Percentiles rank a stretch among this genome's conserved stretches.
These are phyloP conservation scores for Neckera pumila DNA, from an alignment of 225 moss, liverwort and hornwort genomes.

Conservation along the genomic window DNA sequence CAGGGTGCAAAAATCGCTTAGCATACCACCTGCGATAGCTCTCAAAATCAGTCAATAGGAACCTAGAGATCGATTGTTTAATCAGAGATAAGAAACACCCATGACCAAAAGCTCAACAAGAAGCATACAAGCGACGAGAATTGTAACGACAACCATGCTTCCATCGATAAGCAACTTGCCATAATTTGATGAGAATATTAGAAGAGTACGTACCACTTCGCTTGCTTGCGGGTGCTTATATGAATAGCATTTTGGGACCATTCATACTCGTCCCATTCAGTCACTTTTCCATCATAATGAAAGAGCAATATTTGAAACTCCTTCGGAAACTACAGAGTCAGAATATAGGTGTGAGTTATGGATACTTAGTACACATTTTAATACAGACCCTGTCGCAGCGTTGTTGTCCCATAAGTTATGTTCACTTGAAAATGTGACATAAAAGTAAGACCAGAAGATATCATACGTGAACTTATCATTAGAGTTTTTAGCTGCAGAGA, in stretches of 20 bases:
- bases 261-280: slow-evolving; percentile 86
- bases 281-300: slow-evolving; percentile 92
- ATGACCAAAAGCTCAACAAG: neutral
- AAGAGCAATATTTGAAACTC: slow-evolving; percentile 82
- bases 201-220: slow-evolving; percentile 53
- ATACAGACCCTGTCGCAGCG: neutral
- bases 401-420: neutral
- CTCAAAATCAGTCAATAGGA: neutral
- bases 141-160: neutral
- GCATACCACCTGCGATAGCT: slow-evolving; percentile 82
- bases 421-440: neutral
- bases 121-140: neutral
- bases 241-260: slow-evolving; percentile 89
- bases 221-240: slow-evolving; percentile 75
- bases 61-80: neutral
- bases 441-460: neutral
- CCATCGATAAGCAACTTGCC: neutral
- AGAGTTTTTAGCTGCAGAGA: neutral
- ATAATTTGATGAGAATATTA: neutral
- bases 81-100: neutral
- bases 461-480: neutral
- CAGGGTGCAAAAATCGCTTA: slow-evolving; percentile 93
- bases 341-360: neutral
- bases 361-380: neutral
- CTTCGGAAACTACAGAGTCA: slow-evolving; percentile 70